Conservation (phyloP, 208 protist species). For the Balamuthia mandrillaris region DNA sequence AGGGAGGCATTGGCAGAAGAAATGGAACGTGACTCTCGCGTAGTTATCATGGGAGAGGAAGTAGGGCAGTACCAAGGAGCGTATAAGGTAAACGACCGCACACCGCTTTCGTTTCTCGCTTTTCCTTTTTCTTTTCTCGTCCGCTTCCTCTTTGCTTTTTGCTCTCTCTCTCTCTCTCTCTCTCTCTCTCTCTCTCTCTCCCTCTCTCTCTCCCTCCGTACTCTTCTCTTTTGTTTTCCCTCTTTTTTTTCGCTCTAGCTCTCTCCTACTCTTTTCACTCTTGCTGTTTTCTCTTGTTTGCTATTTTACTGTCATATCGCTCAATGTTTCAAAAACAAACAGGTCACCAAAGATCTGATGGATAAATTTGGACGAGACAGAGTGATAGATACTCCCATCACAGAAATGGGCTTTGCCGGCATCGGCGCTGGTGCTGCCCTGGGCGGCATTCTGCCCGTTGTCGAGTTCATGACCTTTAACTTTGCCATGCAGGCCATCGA, state of each 20-base stretch:
- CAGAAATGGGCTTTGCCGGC: conserved; percentile 91
- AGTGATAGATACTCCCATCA: conserved; percentile 97
- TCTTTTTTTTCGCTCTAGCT: background rate
- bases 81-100: conserved; percentile 96
- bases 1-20: conserved; percentile 94
- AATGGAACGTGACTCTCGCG: conserved; percentile 86
- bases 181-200: background rate
- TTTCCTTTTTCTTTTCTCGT: no score
- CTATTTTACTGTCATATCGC: background rate
- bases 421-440: conserved; percentile 94
- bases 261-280: background rate
- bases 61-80: conserved; percentile 96
- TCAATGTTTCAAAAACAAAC: background rate
- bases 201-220: background rate
- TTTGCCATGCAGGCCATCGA: conserved; percentile 92
- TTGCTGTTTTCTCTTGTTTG: background rate
- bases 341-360: conserved; percentile 88
- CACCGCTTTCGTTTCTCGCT: no score
- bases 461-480: conserved; percentile 99
- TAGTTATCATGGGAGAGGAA: conserved; percentile 96
- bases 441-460: conserved; percentile 87
- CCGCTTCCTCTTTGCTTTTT: no score
- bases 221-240: background rate
- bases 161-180: no score
- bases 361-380: conserved; percentile 93